Percentiles rank a stretch among this genome's conserved stretches.
Conservation (phyloP, 495 filamentous ascomycete genomes). For the Penicillium antarcticum region DNA sequence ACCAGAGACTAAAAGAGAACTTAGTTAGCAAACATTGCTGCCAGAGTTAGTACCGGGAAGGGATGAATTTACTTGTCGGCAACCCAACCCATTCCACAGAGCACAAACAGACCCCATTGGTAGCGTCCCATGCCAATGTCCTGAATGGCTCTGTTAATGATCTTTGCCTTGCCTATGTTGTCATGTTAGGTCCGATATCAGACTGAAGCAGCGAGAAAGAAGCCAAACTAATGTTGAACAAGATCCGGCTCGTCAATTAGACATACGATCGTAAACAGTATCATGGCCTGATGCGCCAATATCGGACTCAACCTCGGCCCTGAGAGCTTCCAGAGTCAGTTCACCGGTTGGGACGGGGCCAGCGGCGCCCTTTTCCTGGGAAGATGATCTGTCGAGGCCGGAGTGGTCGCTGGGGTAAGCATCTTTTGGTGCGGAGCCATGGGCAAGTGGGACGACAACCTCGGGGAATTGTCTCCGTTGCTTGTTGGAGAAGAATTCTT, state of each 20-base stretch:
- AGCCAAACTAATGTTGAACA: neutral
- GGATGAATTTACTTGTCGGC: slow-evolving; percentile 44
- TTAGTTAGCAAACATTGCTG: slow-evolving; percentile 6
- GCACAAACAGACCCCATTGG: slow-evolving; percentile 75
- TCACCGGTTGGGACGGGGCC: slow-evolving; percentile 24
- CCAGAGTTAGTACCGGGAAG: neutral
- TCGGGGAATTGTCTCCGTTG: slow-evolving; percentile 43
- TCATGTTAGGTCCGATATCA: slow-evolving; percentile 3
- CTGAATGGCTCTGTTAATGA: slow-evolving; percentile 20
- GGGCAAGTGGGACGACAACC: slow-evolving; percentile 41
- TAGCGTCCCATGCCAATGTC: slow-evolving; percentile 86
- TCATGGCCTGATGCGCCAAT: slow-evolving; percentile 44
- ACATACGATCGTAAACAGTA: slow-evolving; percentile 54
- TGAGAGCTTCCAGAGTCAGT: slow-evolving; percentile 45
- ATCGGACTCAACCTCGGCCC: slow-evolving; percentile 47
- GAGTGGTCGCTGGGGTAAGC: slow-evolving; percentile 12
- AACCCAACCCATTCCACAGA: slow-evolving; percentile 78
- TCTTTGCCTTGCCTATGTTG: slow-evolving; percentile 27
- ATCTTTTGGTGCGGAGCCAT: slow-evolving; percentile 22
- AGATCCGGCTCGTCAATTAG: neutral
- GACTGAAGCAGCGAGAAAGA: neutral
- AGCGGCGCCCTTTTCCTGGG: slow-evolving; percentile 32
- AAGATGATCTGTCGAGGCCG: slow-evolving; percentile 27
- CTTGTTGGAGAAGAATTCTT: slow-evolving; percentile 38
- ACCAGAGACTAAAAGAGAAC: slow-evolving; percentile 33